Evolutionary conservation across 352 stramenopile genomes (phyloP), one percentile per base, ranked within the genome.

Genomic region (Pythium biforme): DNA sequence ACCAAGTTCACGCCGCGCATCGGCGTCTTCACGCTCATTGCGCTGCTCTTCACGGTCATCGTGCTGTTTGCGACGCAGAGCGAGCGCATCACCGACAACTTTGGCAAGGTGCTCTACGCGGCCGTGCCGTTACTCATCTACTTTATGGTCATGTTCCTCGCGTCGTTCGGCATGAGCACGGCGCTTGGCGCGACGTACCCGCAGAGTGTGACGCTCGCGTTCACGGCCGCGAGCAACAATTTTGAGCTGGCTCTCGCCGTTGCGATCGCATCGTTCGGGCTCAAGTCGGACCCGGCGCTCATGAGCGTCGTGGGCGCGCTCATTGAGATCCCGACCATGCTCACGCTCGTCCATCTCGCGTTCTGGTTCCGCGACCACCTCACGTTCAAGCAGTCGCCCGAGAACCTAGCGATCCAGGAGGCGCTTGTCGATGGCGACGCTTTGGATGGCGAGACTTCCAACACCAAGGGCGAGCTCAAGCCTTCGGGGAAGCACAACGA

Each of bases 161-260:
- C 49, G 12, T 78, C 79, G 34, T 86, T 86, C 59, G 45, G 54
- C 37, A 59, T 84, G 58, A 77, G 76, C 37, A 52, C 61, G 50
- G 41, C 55, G 20, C 57, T 67, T 26, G 77, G 74, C 15, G 75
- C 68, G n/a, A 74, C 61, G 5, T 86, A 88, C 66, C 29, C 64
- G 10, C 79, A 84, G 62, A 70, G 72, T 49, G 66, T 72, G 14
- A 76, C 76, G 27, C 70, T 89, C 9, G 74, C 79, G 25, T 89
- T 94, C 63, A 92, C 87, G 33, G 81, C 81, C n/a, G 86, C 79
- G n/a, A 92, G 81, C 68, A 94, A 92, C 78, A 92, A 92, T 68
- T 94, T 90, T 64, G 85, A 94, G 57, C 62, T 94, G 34, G 86
- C 83, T 26, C 54, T 94, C 15, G 85, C 79, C 7, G 67, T 92